Evolutionary conservation across 805 yeast genomes (phyloP), one percentile per base, ranked within the genome.

Genomic region (Kodamaea fukazawae): DNA sequence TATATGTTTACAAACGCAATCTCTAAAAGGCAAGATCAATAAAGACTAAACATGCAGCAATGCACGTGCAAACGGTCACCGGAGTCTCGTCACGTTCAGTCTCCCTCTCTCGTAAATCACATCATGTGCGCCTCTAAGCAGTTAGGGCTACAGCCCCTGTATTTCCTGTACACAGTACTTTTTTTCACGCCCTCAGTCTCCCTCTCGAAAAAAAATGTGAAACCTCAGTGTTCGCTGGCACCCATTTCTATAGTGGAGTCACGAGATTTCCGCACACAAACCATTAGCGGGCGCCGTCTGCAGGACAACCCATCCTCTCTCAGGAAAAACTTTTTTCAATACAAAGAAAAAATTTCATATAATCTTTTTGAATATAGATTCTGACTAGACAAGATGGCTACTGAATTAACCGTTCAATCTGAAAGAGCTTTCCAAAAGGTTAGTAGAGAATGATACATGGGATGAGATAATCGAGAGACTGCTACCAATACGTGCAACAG

Each of bases 371-470:
- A 34, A 34, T 16, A 35, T 25, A 35, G 38, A 38, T 36, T 20
- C 23, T 32, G 42, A 38, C 43, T 35, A 47, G 41, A 51, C 57
- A 79, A 78, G 78, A 93, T 91, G 98, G 95, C 98, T 73, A 86
- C 98, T 77, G 99, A 93, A 84, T 88, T 93, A 81, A 91, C 96
- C 75, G 99, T 93, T 81, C 99, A 93, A 85, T 86, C 97, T 73
- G 99, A 93, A 84, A 91, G 96, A 80, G 99, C 99, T 89, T 93
- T 85, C 96, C 99, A 93, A 84, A 93, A 93, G 95, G 96, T 87
- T 80, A 72, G 95, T 75, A 60, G 36, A 26, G n/a, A 30, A 18
- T 17, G 29, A 23, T 30, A 27, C 14, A n/a, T 7, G 10, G 8
- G 25, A 17, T 16, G 15, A 14, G 17, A 5, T n/a, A 29, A 29